Evolutionary conservation across 441 rosid species (phyloP).

Genomic region (Corymbia calophylla): DNA sequence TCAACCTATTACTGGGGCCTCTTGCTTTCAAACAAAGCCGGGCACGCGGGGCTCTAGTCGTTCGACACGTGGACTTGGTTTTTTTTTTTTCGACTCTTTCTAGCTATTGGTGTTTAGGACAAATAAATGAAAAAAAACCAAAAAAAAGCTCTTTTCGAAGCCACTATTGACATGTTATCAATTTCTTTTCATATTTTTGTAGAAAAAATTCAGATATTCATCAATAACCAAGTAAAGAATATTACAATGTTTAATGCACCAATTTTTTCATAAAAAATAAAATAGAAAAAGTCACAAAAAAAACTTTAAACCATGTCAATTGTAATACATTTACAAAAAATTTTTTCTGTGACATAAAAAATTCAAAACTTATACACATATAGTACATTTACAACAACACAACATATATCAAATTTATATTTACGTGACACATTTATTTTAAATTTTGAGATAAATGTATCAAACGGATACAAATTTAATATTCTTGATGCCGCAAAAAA

Average conservation of each 20-base stretch:
- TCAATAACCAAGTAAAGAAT: not conserved
- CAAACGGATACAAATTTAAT: too few species aligned
- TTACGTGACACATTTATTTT: too few species aligned
- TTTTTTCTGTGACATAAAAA: too few species aligned
- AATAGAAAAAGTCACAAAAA: not conserved
- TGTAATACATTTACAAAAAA: too few species aligned
- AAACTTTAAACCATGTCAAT: too few species aligned
- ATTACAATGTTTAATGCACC: not conserved
- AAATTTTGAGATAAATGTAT: too few species aligned
- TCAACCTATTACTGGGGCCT: not conserved
- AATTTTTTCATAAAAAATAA: not conserved
- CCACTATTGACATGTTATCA: not conserved
- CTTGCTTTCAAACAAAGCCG: not conserved
- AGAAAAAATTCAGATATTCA: rapidly evolving
- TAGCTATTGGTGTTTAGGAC: not conserved
- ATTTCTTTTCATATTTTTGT: not conserved
- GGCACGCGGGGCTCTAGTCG: not conserved
- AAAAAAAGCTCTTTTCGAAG: not conserved
- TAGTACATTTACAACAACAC: rapidly evolving
- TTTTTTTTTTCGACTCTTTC: not conserved
- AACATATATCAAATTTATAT: too few species aligned
- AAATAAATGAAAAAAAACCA: too few species aligned
- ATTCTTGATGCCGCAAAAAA: too few species aligned
- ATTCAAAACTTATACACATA: too few species aligned
- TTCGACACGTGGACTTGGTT: not conserved